phyloP scores from a whole-genome alignment of 148 eudicot species.

The Heliosperma pusillum region DNA sequence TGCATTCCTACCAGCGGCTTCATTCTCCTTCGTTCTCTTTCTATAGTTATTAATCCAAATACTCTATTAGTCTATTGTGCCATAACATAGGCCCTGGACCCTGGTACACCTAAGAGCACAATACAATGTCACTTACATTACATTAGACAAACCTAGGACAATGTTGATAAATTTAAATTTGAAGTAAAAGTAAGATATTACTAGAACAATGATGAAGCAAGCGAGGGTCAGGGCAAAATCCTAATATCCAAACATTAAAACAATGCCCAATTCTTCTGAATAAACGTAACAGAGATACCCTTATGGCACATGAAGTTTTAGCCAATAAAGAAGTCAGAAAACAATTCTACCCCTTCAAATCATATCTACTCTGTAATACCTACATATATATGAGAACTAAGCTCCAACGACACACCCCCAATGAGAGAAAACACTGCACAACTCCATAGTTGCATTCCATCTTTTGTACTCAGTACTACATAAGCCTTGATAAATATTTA shows the following conservation, averaged over 20 bases:
- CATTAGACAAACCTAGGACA: no score
- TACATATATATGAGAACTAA: background rate
- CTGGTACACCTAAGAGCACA: no score
- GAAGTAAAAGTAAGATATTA: no score
- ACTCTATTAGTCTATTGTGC: no score
- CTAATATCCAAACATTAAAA: no score
- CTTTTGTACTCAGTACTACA: background rate
- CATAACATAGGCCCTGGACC: background rate
- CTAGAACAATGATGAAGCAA: background rate
- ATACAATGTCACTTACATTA: no score
- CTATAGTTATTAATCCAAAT: background rate
- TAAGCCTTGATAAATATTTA: background rate
- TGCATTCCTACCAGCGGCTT: no score
- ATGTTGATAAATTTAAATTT: no score
- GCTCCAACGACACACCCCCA: background rate
- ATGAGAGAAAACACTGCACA: background rate
- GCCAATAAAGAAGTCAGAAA: background rate
- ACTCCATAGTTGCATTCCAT: background rate
- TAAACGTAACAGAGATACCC: background rate
- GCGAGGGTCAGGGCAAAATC: background rate
- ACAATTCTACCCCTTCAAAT: background rate
- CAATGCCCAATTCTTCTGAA: background rate
- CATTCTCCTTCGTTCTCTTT: background rate
- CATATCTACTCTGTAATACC: no score
- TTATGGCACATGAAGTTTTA: background rate